These are phyloP conservation scores for Oropetium thomaeum DNA, from an alignment of 176 grass and related monocot species.

Conservation along the genomic window DNA sequence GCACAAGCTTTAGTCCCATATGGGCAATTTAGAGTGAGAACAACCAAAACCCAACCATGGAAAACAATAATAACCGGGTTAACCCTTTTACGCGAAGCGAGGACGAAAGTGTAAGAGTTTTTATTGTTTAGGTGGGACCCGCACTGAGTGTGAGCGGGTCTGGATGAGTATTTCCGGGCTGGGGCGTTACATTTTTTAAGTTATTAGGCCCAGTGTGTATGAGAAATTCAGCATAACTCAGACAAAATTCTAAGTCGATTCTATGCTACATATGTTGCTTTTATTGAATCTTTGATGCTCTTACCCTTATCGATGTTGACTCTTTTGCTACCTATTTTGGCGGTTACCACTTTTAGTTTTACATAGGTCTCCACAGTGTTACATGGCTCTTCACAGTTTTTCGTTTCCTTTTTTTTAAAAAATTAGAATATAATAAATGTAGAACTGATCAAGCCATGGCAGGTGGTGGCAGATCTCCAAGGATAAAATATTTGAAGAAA, in stretches of 20 bases:
- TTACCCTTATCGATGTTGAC: conserved; percentile 1
- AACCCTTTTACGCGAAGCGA: no score
- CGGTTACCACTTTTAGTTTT: background rate
- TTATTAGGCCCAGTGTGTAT: background rate
- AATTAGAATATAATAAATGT: conserved; percentile 9
- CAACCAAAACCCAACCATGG: no score
- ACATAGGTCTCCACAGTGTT: background rate
- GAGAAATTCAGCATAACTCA: background rate
- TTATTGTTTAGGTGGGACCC: no score
- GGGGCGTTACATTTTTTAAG: no score
- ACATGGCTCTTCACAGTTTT: conserved; percentile 5
- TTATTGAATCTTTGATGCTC: background rate
- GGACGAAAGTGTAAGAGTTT: no score
- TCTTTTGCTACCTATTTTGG: background rate
- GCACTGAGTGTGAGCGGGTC: no score
- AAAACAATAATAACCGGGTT: no score
- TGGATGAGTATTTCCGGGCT: no score
- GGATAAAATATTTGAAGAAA: conserved; percentile 83
- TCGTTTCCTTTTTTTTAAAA: conserved; percentile 7
- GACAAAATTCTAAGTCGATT: background rate
- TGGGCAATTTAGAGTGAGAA: no score
- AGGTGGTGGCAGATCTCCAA: conserved; percentile 87
- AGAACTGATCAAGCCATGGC: conserved; percentile 90
- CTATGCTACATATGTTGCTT: background rate
- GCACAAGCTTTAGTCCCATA: no score